Conservation (phyloP, 1,139 yeast species). For the Lizanozyma gosingica region DNA sequence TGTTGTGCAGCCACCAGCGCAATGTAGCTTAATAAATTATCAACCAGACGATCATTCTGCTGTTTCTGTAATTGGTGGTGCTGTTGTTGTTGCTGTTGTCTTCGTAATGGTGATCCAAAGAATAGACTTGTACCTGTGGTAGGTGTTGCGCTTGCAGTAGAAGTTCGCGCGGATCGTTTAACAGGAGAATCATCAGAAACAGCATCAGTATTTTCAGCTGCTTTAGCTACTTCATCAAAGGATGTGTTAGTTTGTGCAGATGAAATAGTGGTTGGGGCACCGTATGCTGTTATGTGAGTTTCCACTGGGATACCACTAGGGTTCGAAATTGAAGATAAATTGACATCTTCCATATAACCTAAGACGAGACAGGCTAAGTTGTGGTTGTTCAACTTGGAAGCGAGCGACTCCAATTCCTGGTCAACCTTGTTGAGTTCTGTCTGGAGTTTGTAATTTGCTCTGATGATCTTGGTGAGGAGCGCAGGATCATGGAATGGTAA, state of each 20-base stretch:
- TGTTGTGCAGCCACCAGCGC: slow-evolving; percentile 48
- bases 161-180: background rate
- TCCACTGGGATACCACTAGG: background rate
- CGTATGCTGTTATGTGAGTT: background rate
- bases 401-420: slow-evolving; percentile 23
- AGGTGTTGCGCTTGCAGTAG: background rate
- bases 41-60: slow-evolving; percentile 14
- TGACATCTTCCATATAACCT: slow-evolving; percentile 40
- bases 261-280: background rate
- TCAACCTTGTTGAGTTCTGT: slow-evolving; percentile 19
- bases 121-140: background rate
- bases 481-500: slow-evolving; percentile 11
- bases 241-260: background rate
- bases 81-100: background rate
- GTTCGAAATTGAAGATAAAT: slow-evolving; percentile 10
- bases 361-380: slow-evolving; percentile 36
- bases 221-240: background rate
- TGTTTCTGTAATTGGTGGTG: background rate
- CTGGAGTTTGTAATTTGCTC: slow-evolving; percentile 26
- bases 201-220: background rate
- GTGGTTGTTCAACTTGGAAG: slow-evolving; percentile 25
- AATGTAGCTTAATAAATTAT: slow-evolving; percentile 42
- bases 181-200: background rate
- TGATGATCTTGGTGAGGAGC: slow-evolving; percentile 23
- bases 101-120: background rate